Conservation (phyloP, 805 yeast species). For the Saturnispora besseyi region DNA sequence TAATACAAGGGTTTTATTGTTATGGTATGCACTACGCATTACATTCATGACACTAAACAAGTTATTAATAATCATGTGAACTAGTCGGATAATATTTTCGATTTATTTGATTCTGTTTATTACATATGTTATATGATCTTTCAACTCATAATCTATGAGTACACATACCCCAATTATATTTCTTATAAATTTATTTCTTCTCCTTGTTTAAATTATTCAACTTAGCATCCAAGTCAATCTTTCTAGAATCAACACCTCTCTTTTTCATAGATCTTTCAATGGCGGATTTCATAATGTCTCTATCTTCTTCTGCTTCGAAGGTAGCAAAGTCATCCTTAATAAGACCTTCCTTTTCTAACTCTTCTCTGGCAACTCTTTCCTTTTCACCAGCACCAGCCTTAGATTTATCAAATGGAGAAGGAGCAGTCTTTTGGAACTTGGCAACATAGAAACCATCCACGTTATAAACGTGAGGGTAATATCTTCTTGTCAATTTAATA, state of each 20-base stretch:
- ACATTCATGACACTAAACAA: no score
- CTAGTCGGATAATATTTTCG: neutral
- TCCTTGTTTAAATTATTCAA: constrained; percentile 11
- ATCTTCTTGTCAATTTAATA: constrained; percentile 78
- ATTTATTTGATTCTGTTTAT: neutral
- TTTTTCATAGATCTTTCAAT: constrained; percentile 56
- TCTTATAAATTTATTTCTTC: constrained; percentile 2
- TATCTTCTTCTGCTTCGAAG: constrained; percentile 71
- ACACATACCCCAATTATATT: neutral
- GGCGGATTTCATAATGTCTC: constrained; percentile 57
- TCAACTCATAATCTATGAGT: neutral
- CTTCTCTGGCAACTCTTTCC: constrained; percentile 72
- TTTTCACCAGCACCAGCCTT: constrained; percentile 86
- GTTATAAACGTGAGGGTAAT: constrained; percentile 96
- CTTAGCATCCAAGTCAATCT: constrained; percentile 24
- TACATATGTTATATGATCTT: neutral
- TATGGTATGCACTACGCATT: no score
- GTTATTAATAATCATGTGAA: neutral
- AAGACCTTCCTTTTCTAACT: constrained; percentile 67
- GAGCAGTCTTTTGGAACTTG: constrained; percentile 82
- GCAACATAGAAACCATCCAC: constrained; percentile 99
- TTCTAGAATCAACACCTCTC: constrained; percentile 65
- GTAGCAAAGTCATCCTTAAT: constrained; percentile 80
- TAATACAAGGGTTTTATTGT: no score
- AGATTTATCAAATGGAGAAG: constrained; percentile 76